These are phyloP conservation scores for Termitomyces sp. DNA, from an alignment of 768 basidiomycete species.

Conservation along the genomic window DNA sequence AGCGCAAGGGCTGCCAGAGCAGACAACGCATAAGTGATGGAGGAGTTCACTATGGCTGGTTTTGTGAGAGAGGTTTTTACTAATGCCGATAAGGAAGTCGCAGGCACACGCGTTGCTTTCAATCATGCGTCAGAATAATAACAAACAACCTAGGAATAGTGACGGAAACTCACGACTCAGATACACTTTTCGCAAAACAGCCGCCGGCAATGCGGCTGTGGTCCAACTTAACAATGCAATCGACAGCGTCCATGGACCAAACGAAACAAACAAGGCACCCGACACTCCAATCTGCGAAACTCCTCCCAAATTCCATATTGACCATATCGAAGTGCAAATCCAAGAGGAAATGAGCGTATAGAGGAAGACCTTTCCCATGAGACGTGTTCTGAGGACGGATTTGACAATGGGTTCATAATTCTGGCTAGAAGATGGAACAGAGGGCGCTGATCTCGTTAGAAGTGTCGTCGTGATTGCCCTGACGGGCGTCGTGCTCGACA, in stretches of 20 bases:
- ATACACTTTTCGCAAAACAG: slow-evolving; percentile 52
- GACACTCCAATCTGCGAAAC: slow-evolving; percentile 21
- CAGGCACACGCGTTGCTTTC: slow-evolving; percentile 39
- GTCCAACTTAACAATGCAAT: slow-evolving; percentile 41
- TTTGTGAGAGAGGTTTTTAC: slow-evolving; percentile 42
- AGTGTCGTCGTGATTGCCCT: slow-evolving; percentile 45
- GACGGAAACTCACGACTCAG: slow-evolving; percentile 47
- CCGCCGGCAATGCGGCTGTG: slow-evolving; percentile 47
- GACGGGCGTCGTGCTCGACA: slow-evolving; percentile 30
- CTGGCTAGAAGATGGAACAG: slow-evolving; percentile 51
- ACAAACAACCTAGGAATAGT: neutral
- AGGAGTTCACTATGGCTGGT: slow-evolving; percentile 37
- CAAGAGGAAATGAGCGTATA: slow-evolving; percentile 45
- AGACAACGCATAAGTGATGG: slow-evolving; percentile 41
- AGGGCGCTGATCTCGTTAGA: slow-evolving; percentile 42
- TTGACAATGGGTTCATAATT: slow-evolving; percentile 65
- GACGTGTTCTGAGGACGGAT: slow-evolving; percentile 53
- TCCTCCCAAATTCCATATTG: slow-evolving; percentile 38
- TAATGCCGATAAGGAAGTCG: slow-evolving; percentile 47
- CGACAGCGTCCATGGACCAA: slow-evolving; percentile 39
- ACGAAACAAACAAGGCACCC: slow-evolving; percentile 27
- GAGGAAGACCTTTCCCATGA: slow-evolving; percentile 48
- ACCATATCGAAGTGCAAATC: slow-evolving; percentile 33
- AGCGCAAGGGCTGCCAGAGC: slow-evolving; percentile 36
- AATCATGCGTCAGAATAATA: neutral